Evolutionary conservation across 108 stramenopile genomes (phyloP), one percentile per base, ranked within the genome.

Genomic region (Nitzschia sp.): DNA sequence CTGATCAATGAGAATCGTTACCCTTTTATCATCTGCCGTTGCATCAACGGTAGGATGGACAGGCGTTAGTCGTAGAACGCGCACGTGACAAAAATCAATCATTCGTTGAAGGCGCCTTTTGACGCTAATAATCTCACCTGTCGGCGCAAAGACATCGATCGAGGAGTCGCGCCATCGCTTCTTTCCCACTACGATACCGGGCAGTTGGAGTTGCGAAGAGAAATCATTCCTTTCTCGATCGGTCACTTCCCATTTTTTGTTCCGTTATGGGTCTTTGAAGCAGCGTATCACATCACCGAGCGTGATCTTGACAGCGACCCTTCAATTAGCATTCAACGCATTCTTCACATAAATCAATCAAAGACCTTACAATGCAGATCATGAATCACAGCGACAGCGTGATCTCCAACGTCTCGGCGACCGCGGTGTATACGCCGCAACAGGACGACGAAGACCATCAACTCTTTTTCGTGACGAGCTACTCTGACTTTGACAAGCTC

Each of bases 401-500:
- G 13, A 32, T 58, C 15, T 33, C 28, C 5, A 58, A 58, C 56
- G 15, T 58, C 27, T 51, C 49, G n/a, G 21, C 49, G 17, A n/a
- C 49, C 4, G 5, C 21, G 18, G 4, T n/a, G 25, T 4, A n/a
- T 1, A 26, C 61, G 1, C 33, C 61, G 6, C 33, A 31, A 38
- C 2, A 38, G 11, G 64, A 53, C 8, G 76, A 70, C 33, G 70
- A 71, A 18, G 81, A 82, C 55, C 27, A 70, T 32, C 86, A 90
- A 51, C 76, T 87, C n/a, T 86, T 90, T 74, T 84, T 90, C 67
- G 85, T 90, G 23, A 87, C 84, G 21, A 81, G 75, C 46, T 89
- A 86, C 70, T 72, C 81, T 19, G 79, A 87, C 30, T 95, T 95
- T 66, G 91, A 93, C 36, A 93, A 81, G 42, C 83, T 91, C 15